Evolutionary conservation across 2,329 filamentous ascomycete genomes (phyloP).

Genomic region (Colletotrichum acutatum): DNA sequence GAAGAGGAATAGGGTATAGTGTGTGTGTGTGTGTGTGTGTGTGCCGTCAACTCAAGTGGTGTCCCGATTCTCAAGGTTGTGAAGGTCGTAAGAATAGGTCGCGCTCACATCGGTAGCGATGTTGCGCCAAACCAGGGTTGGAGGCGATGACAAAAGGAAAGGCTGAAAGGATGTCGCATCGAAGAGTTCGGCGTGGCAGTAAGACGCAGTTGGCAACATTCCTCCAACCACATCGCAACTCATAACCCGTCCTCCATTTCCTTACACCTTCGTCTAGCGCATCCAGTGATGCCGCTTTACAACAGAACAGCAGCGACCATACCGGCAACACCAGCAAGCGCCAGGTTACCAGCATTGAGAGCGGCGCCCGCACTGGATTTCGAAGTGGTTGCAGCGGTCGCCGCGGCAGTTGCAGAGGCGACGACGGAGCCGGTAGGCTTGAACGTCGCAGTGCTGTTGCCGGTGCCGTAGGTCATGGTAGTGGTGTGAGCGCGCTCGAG

Average conservation of each 20-base stretch:
- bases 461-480: conserved; percentile 49
- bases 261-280: not conserved
- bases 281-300: conserved; percentile 48
- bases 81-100: conserved; percentile 25
- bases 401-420: conserved; percentile 34
- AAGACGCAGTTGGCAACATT: conserved; percentile 1
- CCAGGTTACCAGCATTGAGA: conserved; percentile 56
- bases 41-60: conserved; percentile 18
- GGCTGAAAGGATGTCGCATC: conserved; percentile 31
- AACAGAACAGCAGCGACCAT: conserved; percentile 62
- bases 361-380: conserved; percentile 44
- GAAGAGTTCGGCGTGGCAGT: conserved; percentile 22
- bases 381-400: conserved; percentile 38
- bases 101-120: not conserved
- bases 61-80: conserved; percentile 21
- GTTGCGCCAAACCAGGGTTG: conserved; percentile 3
- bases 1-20: conserved; percentile 31
- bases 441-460: conserved; percentile 51
- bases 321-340: conserved; percentile 61
- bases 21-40: conserved; percentile 24
- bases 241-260: not conserved
- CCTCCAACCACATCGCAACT: not conserved
- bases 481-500: conserved; percentile 49
- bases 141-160: conserved; percentile 22
- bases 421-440: conserved; percentile 37